Base-by-base conservation (phyloP, 495 filamentous ascomycete genomes). In the Hypoxylon perforatum region DNA sequence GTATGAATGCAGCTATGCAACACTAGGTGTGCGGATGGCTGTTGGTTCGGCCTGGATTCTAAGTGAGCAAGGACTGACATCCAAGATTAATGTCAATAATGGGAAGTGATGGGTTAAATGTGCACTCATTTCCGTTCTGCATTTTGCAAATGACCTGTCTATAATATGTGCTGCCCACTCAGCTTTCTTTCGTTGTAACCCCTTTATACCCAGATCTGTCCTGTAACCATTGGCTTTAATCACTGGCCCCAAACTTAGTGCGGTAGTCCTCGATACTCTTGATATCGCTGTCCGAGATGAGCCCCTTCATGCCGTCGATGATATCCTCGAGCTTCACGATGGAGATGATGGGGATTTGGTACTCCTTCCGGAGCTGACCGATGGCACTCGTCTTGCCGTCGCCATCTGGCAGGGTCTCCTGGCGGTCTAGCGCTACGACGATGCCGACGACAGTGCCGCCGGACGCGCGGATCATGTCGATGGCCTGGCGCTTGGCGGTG, bases 401-500 rank as follows among this genome's bases (percentile, higher is more conserved):
- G 18, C 78, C 76, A 4, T 81, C 77, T 21, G 81, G 81, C 46
- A 93, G 85, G 70, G 88, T 91, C 86, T 98, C 95, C 83, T 90
- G 85, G 41, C 95, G 86, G 77, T 98, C 94, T 57, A 98, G 80
- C 19, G 93, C 88, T 19, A 99, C 88, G 23, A 97, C 84, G 49
- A 99, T 90, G 38, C 94, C 95, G 6, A 88, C 88, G 14, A 97
- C 84, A 17, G 81, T 85, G 0, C 94, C 95, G 6, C 95, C 95
- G 69, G 95, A 87, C 69, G 84, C 84, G 54, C 86, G 77, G 63
- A 97, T 94, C 70, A 96, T 92, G 33, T 83, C 86, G 51, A 98
- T 91, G 10, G 94, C 91, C 78, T 97, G 93, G 46, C 94, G 86
- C 76, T 97, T 91, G 23, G 94, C 95, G 5, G 93, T 97, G 21